A percentile compares a stretch with the other conserved stretches of the same genome.
Conservation (phyloP, 2,329 filamentous ascomycete species). For the Neopestalotiopsis clavispora region DNA sequence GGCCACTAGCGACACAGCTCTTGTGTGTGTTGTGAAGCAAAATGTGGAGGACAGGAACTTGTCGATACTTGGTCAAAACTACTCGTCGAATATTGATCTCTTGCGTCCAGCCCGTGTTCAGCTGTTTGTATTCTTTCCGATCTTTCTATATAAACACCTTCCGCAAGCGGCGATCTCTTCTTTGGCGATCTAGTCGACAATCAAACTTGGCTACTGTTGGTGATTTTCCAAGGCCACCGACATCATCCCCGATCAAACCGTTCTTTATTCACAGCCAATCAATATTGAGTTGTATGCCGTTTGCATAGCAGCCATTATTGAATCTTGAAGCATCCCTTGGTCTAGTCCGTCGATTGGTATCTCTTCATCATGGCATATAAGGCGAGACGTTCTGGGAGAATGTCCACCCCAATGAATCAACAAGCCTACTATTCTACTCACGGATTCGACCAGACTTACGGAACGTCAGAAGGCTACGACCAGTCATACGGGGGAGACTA, state of each 20-base stretch:
- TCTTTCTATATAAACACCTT: background rate
- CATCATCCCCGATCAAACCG: background rate
- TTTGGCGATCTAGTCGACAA: background rate
- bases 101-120: background rate
- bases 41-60: background rate
- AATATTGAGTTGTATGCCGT: background rate
- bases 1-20: background rate
- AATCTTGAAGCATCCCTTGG: background rate
- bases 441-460: background rate
- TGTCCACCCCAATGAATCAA: background rate
- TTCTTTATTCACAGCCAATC: background rate
- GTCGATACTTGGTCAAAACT: background rate
- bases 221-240: background rate
- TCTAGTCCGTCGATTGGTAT: background rate
- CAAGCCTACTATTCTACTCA: background rate
- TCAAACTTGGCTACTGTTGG: background rate
- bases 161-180: background rate
- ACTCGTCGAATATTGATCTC: background rate
- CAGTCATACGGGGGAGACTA: background rate
- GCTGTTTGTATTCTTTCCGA: background rate
- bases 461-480: background rate
- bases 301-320: background rate
- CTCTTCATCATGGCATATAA: background rate
- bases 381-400: background rate
- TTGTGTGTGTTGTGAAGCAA: background rate